phyloP scores from a whole-genome alignment of 2,329 filamentous ascomycete genomes.

The Colletotrichum chrysophilum region DNA sequence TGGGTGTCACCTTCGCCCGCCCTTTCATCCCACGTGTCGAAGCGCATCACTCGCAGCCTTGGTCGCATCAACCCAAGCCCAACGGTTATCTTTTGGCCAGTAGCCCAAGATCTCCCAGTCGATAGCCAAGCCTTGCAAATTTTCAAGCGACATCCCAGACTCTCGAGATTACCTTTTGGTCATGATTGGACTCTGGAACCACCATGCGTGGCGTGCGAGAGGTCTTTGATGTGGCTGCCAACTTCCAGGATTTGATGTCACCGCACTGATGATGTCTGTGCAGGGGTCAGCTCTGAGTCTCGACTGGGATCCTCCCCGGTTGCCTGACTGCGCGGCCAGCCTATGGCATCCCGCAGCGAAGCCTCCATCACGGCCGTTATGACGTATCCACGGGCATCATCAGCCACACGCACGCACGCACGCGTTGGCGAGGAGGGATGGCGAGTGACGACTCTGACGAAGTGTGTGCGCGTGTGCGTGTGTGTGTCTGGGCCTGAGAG shows the following conservation, averaged over 20 bases:
- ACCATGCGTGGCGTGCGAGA: not conserved
- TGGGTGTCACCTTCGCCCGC: not conserved
- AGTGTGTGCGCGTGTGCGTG: not conserved
- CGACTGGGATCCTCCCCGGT: constrained; percentile 4
- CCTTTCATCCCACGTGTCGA: not conserved
- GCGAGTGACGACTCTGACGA: constrained; percentile 16
- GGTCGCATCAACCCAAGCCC: not conserved
- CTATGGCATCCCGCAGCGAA: constrained; percentile 14
- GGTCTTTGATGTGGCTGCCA: constrained; percentile 15
- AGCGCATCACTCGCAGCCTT: not conserved
- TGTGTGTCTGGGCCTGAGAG: not conserved
- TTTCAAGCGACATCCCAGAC: not conserved
- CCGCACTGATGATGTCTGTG: constrained; percentile 3
- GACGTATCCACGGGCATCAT: constrained; percentile 16
- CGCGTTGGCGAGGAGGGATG: not conserved
- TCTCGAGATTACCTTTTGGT: not conserved
- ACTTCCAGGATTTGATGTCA: constrained; percentile 15
- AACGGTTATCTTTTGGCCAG: not conserved
- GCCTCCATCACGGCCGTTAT: constrained; percentile 19
- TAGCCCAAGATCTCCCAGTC: not conserved
- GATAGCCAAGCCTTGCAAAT: not conserved
- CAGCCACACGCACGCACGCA: constrained; percentile 16
- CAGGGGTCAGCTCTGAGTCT: constrained; percentile 1
- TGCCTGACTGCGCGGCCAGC: not conserved
- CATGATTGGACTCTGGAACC: not conserved